These are phyloP conservation scores for Rauvolfia tetraphylla DNA, from an alignment of 257 asterid genomes.

Conservation along the genomic window DNA sequence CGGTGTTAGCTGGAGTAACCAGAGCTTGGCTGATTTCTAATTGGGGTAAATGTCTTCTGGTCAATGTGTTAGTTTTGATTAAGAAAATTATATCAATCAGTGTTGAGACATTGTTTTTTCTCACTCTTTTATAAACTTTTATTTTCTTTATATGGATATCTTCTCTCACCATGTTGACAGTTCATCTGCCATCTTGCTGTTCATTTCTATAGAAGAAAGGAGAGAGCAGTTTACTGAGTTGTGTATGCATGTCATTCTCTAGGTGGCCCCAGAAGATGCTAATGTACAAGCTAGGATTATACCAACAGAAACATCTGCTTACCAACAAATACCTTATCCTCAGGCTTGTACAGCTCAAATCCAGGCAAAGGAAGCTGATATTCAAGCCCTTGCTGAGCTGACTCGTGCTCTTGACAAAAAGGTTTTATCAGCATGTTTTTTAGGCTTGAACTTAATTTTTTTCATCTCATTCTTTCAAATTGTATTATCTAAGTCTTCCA, in stretches of 20 bases:
- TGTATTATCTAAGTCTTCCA: neutral
- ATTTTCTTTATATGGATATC: neutral
- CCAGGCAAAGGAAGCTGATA: slow-evolving; percentile 93
- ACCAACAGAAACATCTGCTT: slow-evolving; percentile 31
- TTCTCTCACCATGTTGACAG: neutral
- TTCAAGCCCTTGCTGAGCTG: slow-evolving; percentile 73
- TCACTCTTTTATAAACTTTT: too few species aligned
- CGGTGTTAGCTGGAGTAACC: neutral
- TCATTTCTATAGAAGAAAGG: neutral
- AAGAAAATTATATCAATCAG: neutral
- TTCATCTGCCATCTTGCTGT: neutral
- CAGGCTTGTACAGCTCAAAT: slow-evolving; percentile 45
- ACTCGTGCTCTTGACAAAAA: slow-evolving; percentile 87
- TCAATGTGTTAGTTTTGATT: neutral
- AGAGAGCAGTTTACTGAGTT: neutral
- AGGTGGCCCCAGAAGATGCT: slow-evolving; percentile 52
- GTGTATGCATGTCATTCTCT: slow-evolving; percentile 13
- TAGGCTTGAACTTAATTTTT: neutral
- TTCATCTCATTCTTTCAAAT: neutral
- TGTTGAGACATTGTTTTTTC: neutral
- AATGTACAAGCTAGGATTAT: slow-evolving; percentile 35
- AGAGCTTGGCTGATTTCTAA: neutral
- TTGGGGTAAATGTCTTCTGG: neutral
- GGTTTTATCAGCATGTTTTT: slow-evolving; percentile 35
- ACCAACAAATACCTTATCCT: slow-evolving; percentile 40